phyloP scores from a whole-genome alignment of 179 eudicot species.

The Beta corolliflora region DNA sequence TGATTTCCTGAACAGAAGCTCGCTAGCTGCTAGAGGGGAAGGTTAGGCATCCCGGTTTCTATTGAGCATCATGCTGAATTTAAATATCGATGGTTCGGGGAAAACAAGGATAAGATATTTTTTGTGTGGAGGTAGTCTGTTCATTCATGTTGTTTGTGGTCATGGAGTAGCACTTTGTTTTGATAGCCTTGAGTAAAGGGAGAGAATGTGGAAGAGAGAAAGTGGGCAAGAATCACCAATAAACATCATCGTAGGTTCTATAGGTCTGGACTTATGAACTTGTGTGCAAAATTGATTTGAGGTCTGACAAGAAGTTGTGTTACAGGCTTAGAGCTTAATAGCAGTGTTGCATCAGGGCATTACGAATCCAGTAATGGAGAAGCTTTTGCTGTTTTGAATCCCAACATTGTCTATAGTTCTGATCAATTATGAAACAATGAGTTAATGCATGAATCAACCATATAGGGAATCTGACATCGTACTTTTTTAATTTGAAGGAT shows the following conservation, averaged over 20 bases:
- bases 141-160: background rate
- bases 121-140: background rate
- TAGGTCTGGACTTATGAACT: background rate
- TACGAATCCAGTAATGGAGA: background rate
- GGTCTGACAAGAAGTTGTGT: background rate
- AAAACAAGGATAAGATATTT: background rate
- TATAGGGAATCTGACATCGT: background rate
- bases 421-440: background rate
- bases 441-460: background rate
- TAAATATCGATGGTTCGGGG: background rate
- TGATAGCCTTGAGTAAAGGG: background rate
- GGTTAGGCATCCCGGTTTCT: background rate
- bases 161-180: background rate
- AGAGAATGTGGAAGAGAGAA: background rate
- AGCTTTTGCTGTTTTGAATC: background rate
- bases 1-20: background rate
- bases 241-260: background rate
- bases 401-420: background rate
- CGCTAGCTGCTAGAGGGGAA: background rate
- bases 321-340: background rate
- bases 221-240: background rate
- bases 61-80: background rate
- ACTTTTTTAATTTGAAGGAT: background rate
- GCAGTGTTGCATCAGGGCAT: background rate
- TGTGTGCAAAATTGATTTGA: background rate